Conservation (phyloP, 2,329 filamentous ascomycete genomes). For the Alternaria solani region DNA sequence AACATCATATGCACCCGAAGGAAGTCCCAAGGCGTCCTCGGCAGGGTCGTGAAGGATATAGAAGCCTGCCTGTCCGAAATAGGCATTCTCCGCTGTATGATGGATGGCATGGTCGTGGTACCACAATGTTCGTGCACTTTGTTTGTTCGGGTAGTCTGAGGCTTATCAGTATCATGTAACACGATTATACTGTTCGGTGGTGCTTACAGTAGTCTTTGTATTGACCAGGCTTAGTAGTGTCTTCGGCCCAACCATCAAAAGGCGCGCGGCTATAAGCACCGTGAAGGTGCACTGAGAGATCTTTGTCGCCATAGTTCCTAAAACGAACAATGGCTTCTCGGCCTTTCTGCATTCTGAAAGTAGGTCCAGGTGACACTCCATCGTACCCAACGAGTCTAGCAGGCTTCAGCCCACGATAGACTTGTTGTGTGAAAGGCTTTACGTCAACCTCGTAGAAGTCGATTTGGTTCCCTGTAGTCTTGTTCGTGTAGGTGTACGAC, state of each 20-base stretch:
- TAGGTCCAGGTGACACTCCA: constrained; percentile 65
- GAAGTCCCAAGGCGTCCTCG: constrained; percentile 61
- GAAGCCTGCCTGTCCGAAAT: constrained; percentile 66
- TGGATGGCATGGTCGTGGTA: constrained; percentile 59
- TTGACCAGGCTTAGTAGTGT: constrained; percentile 59
- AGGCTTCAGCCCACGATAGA: constrained; percentile 54
- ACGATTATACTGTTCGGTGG: not conserved
- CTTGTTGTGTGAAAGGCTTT: constrained; percentile 53
- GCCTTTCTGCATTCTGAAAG: constrained; percentile 59
- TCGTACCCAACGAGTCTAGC: constrained; percentile 62
- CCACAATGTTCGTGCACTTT: constrained; percentile 64
- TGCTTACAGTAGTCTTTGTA: constrained; percentile 57
- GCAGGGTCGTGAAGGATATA: constrained; percentile 64
- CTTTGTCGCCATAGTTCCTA: constrained; percentile 59
- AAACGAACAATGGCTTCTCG: constrained; percentile 64
- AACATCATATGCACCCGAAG: constrained; percentile 63
- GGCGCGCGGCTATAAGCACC: constrained; percentile 59
- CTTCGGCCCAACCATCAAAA: constrained; percentile 65
- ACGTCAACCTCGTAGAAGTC: constrained; percentile 60
- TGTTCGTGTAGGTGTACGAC: constrained; percentile 44
- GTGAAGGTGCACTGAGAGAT: constrained; percentile 64
- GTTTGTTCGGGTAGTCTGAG: constrained; percentile 63
- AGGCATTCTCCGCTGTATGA: constrained; percentile 64
- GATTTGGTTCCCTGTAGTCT: constrained; percentile 50
- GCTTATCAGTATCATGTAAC: constrained; percentile 4